These are phyloP conservation scores for slime mould (Dictyostelium discoideum) DNA, from an alignment of 78 protist species.

Conservation along the genomic window DNA sequence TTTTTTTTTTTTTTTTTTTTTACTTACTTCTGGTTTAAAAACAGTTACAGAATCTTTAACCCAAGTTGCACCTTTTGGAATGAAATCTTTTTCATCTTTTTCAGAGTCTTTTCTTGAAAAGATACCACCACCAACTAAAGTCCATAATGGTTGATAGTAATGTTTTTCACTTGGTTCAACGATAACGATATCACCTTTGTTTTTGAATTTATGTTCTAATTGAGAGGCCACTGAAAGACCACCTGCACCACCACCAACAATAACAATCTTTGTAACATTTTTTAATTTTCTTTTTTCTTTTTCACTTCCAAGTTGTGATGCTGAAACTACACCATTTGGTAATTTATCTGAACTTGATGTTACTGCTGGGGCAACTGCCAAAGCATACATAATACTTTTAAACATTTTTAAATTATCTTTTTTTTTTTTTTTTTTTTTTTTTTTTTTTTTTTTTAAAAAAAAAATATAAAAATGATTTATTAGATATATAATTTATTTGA, in stretches of 20 bases:
- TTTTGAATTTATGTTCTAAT: conserved; percentile 31
- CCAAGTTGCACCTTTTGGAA: conserved; percentile 79
- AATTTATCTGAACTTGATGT: not conserved
- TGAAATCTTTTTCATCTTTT: conserved; percentile 9
- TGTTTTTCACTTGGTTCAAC: conserved; percentile 81
- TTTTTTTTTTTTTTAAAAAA: too few species aligned
- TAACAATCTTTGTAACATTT: conserved; percentile 48
- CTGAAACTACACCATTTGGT: not conserved
- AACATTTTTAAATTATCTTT: not conserved
- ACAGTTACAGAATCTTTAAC: conserved; percentile 44
- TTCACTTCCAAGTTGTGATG: not conserved
- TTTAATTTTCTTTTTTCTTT: conserved; percentile 25
- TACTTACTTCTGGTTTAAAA: conserved; percentile 60
- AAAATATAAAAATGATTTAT: too few species aligned
- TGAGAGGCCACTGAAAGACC: conserved; percentile 73
- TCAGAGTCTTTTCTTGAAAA: not conserved
- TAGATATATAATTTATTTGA: too few species aligned
- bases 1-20: not conserved
- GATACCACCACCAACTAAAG: conserved; percentile 87
- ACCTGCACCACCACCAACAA: conserved; percentile 88
- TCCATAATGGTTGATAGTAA: conserved; percentile 89
- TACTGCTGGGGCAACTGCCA: conserved; percentile 6
- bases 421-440: too few species aligned
- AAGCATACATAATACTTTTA: not conserved
- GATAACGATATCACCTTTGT: conserved; percentile 43